Conservation (phyloP, 2,329 filamentous ascomycete species). For the Ophiostoma ips region DNA sequence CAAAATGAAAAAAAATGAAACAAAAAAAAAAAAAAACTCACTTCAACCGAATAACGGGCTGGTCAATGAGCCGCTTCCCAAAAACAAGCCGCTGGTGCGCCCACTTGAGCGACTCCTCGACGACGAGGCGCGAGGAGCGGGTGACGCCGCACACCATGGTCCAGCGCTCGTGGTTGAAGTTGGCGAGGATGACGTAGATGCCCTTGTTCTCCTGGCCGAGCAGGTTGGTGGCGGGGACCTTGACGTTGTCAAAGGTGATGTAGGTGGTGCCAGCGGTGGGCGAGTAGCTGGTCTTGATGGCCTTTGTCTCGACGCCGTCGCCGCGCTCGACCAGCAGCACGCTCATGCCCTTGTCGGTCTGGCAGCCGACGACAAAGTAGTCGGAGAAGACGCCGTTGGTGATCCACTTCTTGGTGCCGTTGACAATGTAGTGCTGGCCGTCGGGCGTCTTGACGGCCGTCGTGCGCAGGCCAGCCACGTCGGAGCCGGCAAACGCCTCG, state of each 20-base stretch:
- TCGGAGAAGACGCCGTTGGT: conserved; percentile 54
- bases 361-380: conserved; percentile 72
- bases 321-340: conserved; percentile 63
- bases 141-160: conserved; percentile 56
- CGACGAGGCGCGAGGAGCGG: conserved; percentile 51
- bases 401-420: conserved; percentile 76
- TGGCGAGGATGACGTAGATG: conserved; percentile 69
- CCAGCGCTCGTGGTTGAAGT: conserved; percentile 82
- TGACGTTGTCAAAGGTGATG: conserved; percentile 75
- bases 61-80: conserved; percentile 66
- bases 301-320: conserved; percentile 61
- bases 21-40: conserved; percentile 25
- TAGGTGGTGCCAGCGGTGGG: conserved; percentile 64
- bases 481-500: conserved; percentile 74
- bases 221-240: conserved; percentile 65
- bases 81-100: conserved; percentile 76
- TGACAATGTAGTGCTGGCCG: conserved; percentile 57
- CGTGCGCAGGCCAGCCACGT: conserved; percentile 67
- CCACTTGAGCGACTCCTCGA: conserved; percentile 83
- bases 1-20: neutral
- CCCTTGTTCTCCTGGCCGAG: conserved; percentile 76
- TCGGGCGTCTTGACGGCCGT: conserved; percentile 65
- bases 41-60: conserved; percentile 71
- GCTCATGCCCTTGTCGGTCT: conserved; percentile 64
- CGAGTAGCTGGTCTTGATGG: conserved; percentile 73